Evolutionary conservation across 371 early-diverging fungal genomes (phyloP), one percentile per base, ranked within the genome.

Genomic region (Aphelidium insulamus): DNA sequence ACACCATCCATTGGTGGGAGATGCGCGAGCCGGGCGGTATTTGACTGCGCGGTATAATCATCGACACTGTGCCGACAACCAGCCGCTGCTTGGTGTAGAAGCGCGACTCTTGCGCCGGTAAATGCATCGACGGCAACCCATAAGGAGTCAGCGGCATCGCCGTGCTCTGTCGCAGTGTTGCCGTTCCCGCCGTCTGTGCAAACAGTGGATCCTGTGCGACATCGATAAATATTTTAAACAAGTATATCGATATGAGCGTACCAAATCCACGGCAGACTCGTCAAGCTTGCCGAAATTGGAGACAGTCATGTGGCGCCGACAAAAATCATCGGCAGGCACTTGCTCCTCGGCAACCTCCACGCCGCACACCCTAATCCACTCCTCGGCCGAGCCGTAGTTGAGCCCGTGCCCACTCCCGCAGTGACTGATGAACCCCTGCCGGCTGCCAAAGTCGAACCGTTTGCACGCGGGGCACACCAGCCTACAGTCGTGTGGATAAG

Each of bases 1-100:
- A 88, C 9, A 85, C 61, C 65, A 79, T 86, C 92, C 92, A 91
- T 49, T 72, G 72, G 56, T 77, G 82, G 11, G 73, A 65, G 41
- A 57, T 66, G 30, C 73, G 56, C 21, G 34, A 1, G 57, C 63
- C 2, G 57, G 48, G 19, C 72, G 66, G 15, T 79, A 60, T 32
- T 70, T 55, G 29, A 73, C 71, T 43, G 44, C 34, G 1, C 5
- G 66, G 48, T 14, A 79, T 57, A 36, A 45, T 78, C 41, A 70
- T 69, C 37, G 83, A 79, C 4, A 78, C 75, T 43, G 86, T 88
- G 11, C 92, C 92, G 11, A 86, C 55, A 4, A 79, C 54, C 3
- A 84, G 57, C 2, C 74, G 59, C 17, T 72, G 54, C 31, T 78
- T 76, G 21, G 82, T 64, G 43, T 88, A 77, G 36, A 87, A 91